Base-by-base conservation (phyloP, 1,284 basidiomycete genomes). In the Termitomyces sp. region DNA sequence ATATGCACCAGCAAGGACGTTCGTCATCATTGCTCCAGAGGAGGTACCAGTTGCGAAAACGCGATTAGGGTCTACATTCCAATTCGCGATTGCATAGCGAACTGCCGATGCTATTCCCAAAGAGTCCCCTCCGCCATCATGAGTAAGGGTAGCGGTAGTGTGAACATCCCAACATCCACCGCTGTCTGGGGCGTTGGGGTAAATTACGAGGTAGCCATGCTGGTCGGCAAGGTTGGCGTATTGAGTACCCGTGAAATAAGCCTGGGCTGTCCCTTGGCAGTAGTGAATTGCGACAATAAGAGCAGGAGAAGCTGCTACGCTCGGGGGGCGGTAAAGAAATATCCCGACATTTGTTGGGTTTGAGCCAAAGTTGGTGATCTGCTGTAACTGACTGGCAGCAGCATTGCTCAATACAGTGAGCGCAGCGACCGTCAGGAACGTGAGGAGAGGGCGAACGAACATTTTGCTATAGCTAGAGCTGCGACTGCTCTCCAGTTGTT, bases 1-100 rank as follows among this genome's bases (percentile, higher is more conserved):
- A 66, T 83, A 83, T 7, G 78, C 74, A 39, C 78, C 80, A 46
- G 68, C 66, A 17, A 81, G 70, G 24, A 82, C 80, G 62, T 76
- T 79, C 50, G 80, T 81, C 81, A 83, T 82, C 81, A 83, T 83
- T 6, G 79, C 81, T 50, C 81, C 81, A 8, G 79, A 81, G 6
- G 76, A 79, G 1, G 73, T 73, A 19, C 81, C 80, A 46, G 77
- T 79, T 34, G 71, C 74, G 63, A 75, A 82, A 51, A 81, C 79
- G 36, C 69, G 68, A 44, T 58, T 62, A 1, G 75, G 40, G 60
- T 81, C 74, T 46, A 79, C 78, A 38, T 73, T 73, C 58, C 70
- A 80, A 63, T 70, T 80, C 24, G 67, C 42, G 52, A 82, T 79
- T 26, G 80, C 76, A 62, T 75, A 82, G 41, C 72, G 69, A 17